Evolutionary conservation across 805 yeast genomes (phyloP), one percentile per base, ranked within the genome.

Genomic region (Candida methanosorbosa): DNA sequence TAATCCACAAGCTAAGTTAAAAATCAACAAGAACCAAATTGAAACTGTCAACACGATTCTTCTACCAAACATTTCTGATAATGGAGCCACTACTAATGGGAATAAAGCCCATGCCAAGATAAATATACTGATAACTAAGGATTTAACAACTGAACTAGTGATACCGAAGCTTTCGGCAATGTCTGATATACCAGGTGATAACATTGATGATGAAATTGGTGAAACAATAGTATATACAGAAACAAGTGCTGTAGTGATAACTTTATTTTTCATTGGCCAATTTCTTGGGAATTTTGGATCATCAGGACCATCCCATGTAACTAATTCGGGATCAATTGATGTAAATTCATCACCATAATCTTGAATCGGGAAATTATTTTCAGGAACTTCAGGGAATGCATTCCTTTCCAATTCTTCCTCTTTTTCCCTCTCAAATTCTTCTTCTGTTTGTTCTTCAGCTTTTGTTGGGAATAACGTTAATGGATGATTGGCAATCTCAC

Each of bases 101-200:
- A 81, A 80, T 14, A 73, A 40, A 0, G 84, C 85, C 67, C 83
- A 66, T 2, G 86, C 84, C 43, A 78, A 63, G 12, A 81, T 68
- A 61, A 75, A 78, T 20, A 81, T 66, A 1, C 82, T 70, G 4
- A 81, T 78, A 19, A 75, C 70, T 42, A 78, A 56, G 0, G 78
- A 61, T 30, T 66, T 56, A 2, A 76, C 66, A 3, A 66, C 59
- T 0, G 59, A 35, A 29, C 61, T 55, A 3, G 62, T 53, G 28
- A 72, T 66, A 33, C 61, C 55, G 37, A 75, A 68, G 3, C 62
- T 63, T 6, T 40, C 54, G 4, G 72, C 49, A 24, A 79, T 75
- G 7, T 60, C 61, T 0, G 63, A 42, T 43, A 73, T 63, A 0
- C 81, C 82, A 0, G 84, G 83, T 0, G 83, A 70, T n/a, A 72